Conservation (phyloP, 805 yeast genomes). For the Clavispora phyllophila region DNA sequence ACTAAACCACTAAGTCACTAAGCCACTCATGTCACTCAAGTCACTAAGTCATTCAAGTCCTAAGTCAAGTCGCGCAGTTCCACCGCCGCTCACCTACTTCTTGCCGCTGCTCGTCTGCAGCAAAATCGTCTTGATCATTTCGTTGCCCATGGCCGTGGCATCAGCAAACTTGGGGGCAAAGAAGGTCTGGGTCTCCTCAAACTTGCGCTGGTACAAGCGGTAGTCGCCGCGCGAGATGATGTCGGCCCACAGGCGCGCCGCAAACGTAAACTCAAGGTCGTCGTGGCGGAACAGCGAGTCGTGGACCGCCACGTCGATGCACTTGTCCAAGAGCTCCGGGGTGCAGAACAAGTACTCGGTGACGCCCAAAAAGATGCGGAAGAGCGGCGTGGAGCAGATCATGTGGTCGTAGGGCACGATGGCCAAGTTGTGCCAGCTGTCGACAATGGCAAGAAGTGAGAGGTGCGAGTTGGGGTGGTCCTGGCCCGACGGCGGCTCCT, state of each 20-base stretch:
- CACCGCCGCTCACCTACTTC: too few species aligned
- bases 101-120: slow-evolving; percentile 9
- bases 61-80: too few species aligned
- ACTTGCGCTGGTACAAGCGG: slow-evolving; percentile 62
- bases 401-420: slow-evolving; percentile 95
- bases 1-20: too few species aligned
- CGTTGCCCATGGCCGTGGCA: slow-evolving; percentile 85
- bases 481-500: slow-evolving; percentile 59
- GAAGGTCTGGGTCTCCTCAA: slow-evolving; percentile 76
- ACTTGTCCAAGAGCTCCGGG: slow-evolving; percentile 75
- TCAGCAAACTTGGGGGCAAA: slow-evolving; percentile 84
- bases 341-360: slow-evolving; percentile 86
- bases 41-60: too few species aligned
- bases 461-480: slow-evolving; percentile 80
- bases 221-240: slow-evolving; percentile 74
- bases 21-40: too few species aligned
- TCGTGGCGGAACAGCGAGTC: slow-evolving; percentile 75
- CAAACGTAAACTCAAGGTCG: slow-evolving; percentile 87
- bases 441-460: slow-evolving; percentile 84
- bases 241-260: slow-evolving; percentile 85
- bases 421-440: slow-evolving; percentile 81
- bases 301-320: slow-evolving; percentile 64
- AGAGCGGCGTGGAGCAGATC: slow-evolving; percentile 90
- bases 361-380: slow-evolving; percentile 90
- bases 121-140: slow-evolving; percentile 81